Base-by-base conservation (phyloP, 495 filamentous ascomycete species). In the Gamarada debralockiae region DNA sequence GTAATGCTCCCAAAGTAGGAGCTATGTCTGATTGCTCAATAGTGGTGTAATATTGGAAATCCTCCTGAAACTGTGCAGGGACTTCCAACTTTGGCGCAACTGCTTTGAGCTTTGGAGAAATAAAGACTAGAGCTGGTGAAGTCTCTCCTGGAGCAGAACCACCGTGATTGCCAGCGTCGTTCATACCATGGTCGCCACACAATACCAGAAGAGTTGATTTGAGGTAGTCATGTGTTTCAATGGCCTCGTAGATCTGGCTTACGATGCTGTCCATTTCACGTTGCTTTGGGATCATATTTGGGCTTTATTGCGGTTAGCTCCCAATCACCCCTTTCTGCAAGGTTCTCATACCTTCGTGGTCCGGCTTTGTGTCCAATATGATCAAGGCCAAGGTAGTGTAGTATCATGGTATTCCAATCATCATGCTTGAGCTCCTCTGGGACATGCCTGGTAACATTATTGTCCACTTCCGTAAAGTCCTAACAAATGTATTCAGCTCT, bases 381-480 rank as follows among this genome's bases (percentile, higher is more conserved):
- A 65, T 99, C 93, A 24, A 99, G 75, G 13, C 93, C 93, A 47
- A 99, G 79, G 63, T 95, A 98, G 75, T 98, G 93, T 68, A 98
- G 76, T 20, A 98, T 80, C 80, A 97, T 83, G 6, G 82, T 90
- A 67, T 91, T 87, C 93, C 93, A 98, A 67, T 98, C 93, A 61
- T 80, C 68, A 23, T 76, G 79, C 31, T 68, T 61, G 51, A 98
- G 76, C 68, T 97, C 92, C 12, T 72, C 70, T 6, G 85, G 73
- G 31, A 97, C 70, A 70, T 99, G 90, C 46, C 93, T 80, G 7
- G 93, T 99, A 61, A 99, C 93, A 71, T 99, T 98, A 61, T 89
- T 85, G 67, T 98, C 93, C 48, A 98, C 93, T 73, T 98, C 93
- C 15, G 88, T 91, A 58, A 97, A 98, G 67, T 99, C 95, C 91